A percentile compares a stretch with the other conserved stretches of the same genome.
phyloP scores from a whole-genome alignment of 352 stramenopile genomes.

The Globisporangium sylvaticum region DNA sequence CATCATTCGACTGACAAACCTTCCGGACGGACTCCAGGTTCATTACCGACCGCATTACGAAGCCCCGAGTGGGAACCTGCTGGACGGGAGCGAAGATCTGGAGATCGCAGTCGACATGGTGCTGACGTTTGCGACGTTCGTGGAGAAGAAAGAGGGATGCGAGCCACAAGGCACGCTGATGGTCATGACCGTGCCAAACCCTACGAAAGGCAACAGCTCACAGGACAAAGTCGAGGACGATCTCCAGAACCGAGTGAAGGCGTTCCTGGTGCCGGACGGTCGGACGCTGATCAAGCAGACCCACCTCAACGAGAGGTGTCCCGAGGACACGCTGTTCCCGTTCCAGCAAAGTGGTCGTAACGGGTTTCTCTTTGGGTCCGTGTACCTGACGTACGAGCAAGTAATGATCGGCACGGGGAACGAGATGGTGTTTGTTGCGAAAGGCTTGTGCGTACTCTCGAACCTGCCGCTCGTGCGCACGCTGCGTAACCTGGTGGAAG shows the following conservation, averaged over 20 bases:
- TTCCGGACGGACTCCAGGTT: conserved; percentile 75
- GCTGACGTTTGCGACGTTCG: conserved; percentile 68
- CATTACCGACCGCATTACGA: conserved; percentile 80
- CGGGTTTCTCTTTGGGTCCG: conserved; percentile 69
- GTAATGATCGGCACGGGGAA: conserved; percentile 41
- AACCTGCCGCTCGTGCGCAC: conserved; percentile 57
- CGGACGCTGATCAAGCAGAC: conserved; percentile 42
- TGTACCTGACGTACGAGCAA: conserved; percentile 72
- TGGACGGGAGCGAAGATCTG: conserved; percentile 22
- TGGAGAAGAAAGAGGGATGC: conserved; percentile 40
- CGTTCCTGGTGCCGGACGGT: conserved; percentile 69
- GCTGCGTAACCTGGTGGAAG: conserved; percentile 51
- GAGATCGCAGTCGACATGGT: conserved; percentile 48
- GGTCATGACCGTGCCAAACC: conserved; percentile 49
- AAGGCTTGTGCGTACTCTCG: conserved; percentile 69
- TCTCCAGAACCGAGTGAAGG: conserved; percentile 51
- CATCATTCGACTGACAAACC: conserved; percentile 79
- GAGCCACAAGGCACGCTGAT: conserved; percentile 45
- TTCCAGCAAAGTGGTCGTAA: conserved; percentile 77
- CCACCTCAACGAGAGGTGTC: conserved; percentile 25
- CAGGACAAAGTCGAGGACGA: conserved; percentile 45
- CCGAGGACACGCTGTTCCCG: conserved; percentile 56
- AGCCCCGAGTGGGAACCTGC: conserved; percentile 23
- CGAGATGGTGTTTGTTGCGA: conserved; percentile 51
- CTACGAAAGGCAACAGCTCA: conserved; percentile 17